Percentiles rank a stretch among this genome's conserved stretches.
Evolutionary conservation across 2,329 filamentous ascomycete species (phyloP).

Genomic region (Fusarium graminum): DNA sequence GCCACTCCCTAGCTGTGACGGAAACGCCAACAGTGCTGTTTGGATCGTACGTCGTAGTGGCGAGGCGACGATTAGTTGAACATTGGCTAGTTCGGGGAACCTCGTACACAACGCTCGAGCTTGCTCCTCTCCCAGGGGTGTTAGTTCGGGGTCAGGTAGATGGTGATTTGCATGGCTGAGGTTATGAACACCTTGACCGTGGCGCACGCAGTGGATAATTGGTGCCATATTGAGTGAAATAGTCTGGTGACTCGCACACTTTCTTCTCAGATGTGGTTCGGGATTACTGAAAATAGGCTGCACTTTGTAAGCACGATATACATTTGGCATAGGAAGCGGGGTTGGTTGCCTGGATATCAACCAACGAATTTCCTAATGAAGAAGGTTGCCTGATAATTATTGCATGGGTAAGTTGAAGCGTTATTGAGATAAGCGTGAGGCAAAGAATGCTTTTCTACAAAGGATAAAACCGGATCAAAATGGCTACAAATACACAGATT

Average conservation of each 20-base stretch:
- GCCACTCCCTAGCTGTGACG: not conserved
- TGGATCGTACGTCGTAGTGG: conserved; percentile 7
- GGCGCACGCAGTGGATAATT: not conserved
- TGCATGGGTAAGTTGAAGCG: too few relatives aligned
- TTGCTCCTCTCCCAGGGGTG: conserved; percentile 1
- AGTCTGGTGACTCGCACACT: too few relatives aligned
- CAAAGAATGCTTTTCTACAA: too few relatives aligned
- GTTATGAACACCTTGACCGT: conserved; percentile 6
- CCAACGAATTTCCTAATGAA: not conserved
- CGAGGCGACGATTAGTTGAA: not conserved
- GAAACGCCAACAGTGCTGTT: not conserved
- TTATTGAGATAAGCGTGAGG: too few relatives aligned
- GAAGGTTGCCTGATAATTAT: too few relatives aligned
- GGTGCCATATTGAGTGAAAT: not conserved
- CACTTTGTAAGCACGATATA: not conserved
- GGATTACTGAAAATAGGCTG: not conserved
- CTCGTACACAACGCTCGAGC: not conserved
- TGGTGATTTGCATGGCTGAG: not conserved
- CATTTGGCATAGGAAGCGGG: not conserved
- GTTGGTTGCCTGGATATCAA: not conserved
- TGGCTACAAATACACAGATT: too few relatives aligned
- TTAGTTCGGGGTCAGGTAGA: not conserved
- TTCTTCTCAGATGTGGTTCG: too few relatives aligned
- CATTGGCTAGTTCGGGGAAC: not conserved
- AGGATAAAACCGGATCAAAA: too few relatives aligned